These are phyloP conservation scores for Cornus suecica DNA, from an alignment of 148 eudicot species.

Conservation along the genomic window DNA sequence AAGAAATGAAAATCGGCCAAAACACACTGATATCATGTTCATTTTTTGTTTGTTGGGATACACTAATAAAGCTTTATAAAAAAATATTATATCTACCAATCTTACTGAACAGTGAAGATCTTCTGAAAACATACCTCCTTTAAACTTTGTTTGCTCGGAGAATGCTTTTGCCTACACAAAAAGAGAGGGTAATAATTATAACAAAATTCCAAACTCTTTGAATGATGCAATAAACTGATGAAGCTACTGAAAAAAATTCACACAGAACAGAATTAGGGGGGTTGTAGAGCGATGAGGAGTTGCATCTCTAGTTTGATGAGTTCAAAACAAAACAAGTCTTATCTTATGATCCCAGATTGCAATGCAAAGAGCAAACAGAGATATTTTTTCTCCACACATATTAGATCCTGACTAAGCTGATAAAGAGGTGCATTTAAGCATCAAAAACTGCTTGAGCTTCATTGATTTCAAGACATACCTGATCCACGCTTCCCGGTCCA, in stretches of 20 bases:
- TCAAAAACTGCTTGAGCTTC: constrained; percentile 9
- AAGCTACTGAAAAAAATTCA: not conserved
- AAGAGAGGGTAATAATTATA: constrained; percentile 6
- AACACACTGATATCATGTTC: not conserved
- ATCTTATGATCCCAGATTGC: not conserved
- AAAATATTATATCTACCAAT: not conserved
- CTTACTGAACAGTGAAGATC: not conserved
- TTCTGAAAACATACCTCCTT: constrained; percentile 62
- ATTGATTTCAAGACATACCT: constrained; percentile 39
- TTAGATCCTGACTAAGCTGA: not conserved
- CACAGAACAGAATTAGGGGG: not conserved
- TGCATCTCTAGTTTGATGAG: not conserved
- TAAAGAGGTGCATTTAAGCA: not conserved
- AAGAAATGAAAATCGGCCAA: not conserved
- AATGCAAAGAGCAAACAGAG: not conserved
- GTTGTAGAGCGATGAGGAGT: not conserved
- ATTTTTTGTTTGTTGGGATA: not conserved
- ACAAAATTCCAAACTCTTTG: not conserved
- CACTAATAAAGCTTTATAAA: not conserved
- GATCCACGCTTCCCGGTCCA: constrained; percentile 93
- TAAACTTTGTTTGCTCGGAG: constrained; percentile 70
- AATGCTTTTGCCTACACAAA: constrained; percentile 69
- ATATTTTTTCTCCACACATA: not conserved
- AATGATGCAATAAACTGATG: not conserved
- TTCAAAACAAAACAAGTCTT: too few species aligned